Base-by-base conservation (phyloP, 441 rosid genomes). In the Euphorbia celastroides region DNA sequence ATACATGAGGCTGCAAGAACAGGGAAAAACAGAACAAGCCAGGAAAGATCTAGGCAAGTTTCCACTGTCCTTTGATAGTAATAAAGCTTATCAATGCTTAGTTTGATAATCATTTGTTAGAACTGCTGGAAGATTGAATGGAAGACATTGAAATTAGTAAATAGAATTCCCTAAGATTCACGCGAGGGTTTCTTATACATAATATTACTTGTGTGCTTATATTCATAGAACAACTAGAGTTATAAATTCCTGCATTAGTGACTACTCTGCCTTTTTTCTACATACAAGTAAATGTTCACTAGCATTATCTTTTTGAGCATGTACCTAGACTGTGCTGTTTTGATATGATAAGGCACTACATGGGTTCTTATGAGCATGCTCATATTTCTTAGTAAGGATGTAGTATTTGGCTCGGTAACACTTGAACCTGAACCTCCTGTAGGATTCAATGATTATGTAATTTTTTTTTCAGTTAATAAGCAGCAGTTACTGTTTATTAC, bases 1-100 rank as follows among this genome's bases (percentile, higher is more conserved):
- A 19, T 89, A 88, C 80, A 91, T 93, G 99, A 88, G 80, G 86
- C 82, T 92, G 72, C 99, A 92, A 70, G 99, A 94, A 77, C 97
- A 89, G 64, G 99, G 98, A 38, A 94, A 94, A 81, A 92, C 97
- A 3, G 98, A 92, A 41, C 92, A 84, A 80, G 86, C 99, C 22
- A 86, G 77, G 77, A 89, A 88, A 78, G 98, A 94, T 73, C 78
- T 94, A 60, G 99, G 98, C 84, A 77, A 78, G 79, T 60, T 19
- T 36, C 54, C 6, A 34, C 11, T 27, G 22, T 63, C 17, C n/a
- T 44, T 20, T 4, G 56, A 48, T 25, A 28, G 30, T 28, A 20
- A 27, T 28, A 26, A 48, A 2, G 23, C 31, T 2, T 19, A 14
- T 62, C 5, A 48, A 5, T 46, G 19, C 55, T 44, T 14, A 30